These are phyloP conservation scores for Colletotrichum camelliae DNA, from an alignment of 2,329 filamentous ascomycete species.

Conservation along the genomic window DNA sequence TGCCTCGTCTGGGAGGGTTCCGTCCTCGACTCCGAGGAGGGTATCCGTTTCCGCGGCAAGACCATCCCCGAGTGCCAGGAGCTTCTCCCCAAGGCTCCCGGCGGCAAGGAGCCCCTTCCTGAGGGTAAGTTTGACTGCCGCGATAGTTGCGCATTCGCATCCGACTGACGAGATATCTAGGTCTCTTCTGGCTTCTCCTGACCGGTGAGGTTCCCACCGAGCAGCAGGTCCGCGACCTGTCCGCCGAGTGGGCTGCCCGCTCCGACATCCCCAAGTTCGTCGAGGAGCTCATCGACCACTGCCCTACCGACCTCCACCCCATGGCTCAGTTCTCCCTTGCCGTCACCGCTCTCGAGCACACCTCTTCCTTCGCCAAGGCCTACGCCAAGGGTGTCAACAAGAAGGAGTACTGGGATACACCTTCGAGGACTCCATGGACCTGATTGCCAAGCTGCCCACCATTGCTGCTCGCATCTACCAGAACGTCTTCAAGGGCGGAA, in stretches of 20 bases:
- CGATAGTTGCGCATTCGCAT: not conserved
- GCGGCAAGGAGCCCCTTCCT: slow-evolving; percentile 94
- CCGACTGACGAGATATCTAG: slow-evolving; percentile 40
- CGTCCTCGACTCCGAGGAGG: slow-evolving; percentile 97
- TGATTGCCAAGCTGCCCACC: slow-evolving; percentile 99
- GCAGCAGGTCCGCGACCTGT: slow-evolving; percentile 98
- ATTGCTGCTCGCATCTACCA: slow-evolving; percentile 99
- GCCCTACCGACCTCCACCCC: slow-evolving; percentile 97
- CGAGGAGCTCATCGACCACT: slow-evolving; percentile 99
- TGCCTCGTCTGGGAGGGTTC: slow-evolving; percentile 98
- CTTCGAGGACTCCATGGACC: slow-evolving; percentile 99
- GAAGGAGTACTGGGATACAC: slow-evolving; percentile 99
- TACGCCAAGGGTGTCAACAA: slow-evolving; percentile 99
- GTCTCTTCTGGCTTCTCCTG: slow-evolving; percentile 99
- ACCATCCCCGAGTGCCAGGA: slow-evolving; percentile 99
- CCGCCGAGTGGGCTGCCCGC: slow-evolving; percentile 97
- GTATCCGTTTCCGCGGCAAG: slow-evolving; percentile 98
- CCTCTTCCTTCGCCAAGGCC: slow-evolving; percentile 96
- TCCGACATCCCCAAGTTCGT: slow-evolving; percentile 97
- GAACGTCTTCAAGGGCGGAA: slow-evolving; percentile 99
- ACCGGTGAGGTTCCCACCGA: slow-evolving; percentile 97
- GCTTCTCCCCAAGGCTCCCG: slow-evolving; percentile 94
- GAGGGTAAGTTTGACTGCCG: slow-evolving; percentile 66
- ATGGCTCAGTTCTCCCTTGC: slow-evolving; percentile 99
- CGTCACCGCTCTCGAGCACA: slow-evolving; percentile 97